phyloP scores from a whole-genome alignment of 441 rosid genomes.

The Euphorbia schlechtendalii region DNA sequence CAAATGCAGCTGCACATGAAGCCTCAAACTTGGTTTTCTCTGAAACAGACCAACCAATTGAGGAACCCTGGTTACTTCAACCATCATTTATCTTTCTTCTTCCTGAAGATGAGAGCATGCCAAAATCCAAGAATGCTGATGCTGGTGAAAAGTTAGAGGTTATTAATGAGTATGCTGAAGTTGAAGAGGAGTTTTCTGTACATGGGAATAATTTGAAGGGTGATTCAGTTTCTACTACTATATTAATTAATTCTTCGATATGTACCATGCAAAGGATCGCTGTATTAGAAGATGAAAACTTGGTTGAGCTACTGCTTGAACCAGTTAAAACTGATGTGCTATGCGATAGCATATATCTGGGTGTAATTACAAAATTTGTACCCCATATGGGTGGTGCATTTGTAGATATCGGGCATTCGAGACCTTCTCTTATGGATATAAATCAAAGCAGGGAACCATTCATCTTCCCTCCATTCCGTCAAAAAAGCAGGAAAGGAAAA shows the following conservation, averaged over 20 bases:
- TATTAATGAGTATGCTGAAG: constrained; percentile 36
- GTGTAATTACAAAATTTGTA: constrained; percentile 71
- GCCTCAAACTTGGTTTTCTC: constrained; percentile 26
- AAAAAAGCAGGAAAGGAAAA: constrained; percentile 37
- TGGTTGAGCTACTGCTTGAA: constrained; percentile 86
- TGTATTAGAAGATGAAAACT: constrained; percentile 73
- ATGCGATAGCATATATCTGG: constrained; percentile 89
- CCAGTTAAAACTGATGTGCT: constrained; percentile 85
- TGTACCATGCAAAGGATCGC: constrained; percentile 97
- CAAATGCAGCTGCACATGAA: constrained; percentile 21
- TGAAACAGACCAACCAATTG: constrained; percentile 64
- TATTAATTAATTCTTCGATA: constrained; percentile 82
- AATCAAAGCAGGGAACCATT: constrained; percentile 69
- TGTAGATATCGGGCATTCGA: constrained; percentile 77
- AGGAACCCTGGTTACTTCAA: constrained; percentile 84
- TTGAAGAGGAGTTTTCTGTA: constrained; percentile 35
- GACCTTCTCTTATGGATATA: constrained; percentile 84
- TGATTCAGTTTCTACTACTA: constrained; percentile 50
- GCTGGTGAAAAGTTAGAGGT: constrained; percentile 25
- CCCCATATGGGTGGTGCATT: constrained; percentile 99
- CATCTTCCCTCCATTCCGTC: constrained; percentile 80
- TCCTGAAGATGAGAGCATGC: constrained; percentile 25
- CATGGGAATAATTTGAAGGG: constrained; percentile 35
- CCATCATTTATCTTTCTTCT: constrained; percentile 26
- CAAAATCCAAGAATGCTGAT: constrained; percentile 24